phyloP scores from a whole-genome alignment of 768 basidiomycete genomes.

The Xanthoconium stramineum region DNA sequence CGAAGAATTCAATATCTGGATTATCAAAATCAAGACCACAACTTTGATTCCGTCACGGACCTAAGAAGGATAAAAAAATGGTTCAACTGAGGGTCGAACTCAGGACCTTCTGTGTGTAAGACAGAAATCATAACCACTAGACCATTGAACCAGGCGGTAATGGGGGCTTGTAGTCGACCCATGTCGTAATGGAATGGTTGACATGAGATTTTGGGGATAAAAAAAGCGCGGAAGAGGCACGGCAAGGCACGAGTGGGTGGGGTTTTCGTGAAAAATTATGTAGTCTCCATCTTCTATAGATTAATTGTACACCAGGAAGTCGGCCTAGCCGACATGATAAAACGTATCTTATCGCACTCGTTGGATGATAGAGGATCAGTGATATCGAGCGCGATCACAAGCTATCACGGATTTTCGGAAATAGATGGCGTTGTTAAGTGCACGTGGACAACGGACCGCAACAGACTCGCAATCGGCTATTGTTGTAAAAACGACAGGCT shows the following conservation, averaged over 20 bases:
- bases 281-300: not conserved
- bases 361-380: not conserved
- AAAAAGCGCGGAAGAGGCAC: too few relatives aligned
- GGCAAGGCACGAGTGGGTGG: too few relatives aligned
- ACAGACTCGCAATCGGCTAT: not conserved
- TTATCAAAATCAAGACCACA: too few relatives aligned
- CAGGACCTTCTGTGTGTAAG: conserved; percentile 43
- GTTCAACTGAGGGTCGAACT: conserved; percentile 43
- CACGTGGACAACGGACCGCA: conserved; percentile 13
- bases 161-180: fast-evolving
- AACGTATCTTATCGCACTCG: not conserved
- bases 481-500: conserved; percentile 4
- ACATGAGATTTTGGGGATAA: too few relatives aligned
- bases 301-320: not conserved
- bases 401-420: not conserved
- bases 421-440: not conserved
- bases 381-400: not conserved
- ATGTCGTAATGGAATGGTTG: not conserved
- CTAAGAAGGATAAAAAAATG: conserved; percentile 29
- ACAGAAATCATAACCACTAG: conserved; percentile 61
- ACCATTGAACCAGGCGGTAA: conserved; percentile 44
- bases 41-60: not conserved
- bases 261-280: too few relatives aligned
- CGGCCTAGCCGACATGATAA: not conserved
- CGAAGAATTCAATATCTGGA: too few relatives aligned